Conservation (phyloP, 371 early-diverging fungal species). For the Mucor irregularis region DNA sequence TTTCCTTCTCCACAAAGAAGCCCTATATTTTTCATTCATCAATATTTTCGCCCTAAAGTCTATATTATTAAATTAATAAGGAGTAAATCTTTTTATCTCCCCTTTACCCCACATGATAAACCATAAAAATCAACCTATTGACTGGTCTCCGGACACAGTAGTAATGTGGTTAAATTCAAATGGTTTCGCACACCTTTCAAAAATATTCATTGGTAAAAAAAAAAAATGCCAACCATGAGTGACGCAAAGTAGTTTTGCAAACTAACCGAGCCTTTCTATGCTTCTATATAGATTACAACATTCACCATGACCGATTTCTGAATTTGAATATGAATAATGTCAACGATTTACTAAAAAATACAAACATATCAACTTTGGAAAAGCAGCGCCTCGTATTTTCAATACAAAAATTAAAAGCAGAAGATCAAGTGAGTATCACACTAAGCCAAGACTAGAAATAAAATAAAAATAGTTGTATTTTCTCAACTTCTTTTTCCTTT, state of each 20-base stretch:
- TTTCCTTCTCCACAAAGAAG: no score
- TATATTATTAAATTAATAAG: no score
- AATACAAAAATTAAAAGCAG: slow-evolving; percentile 19
- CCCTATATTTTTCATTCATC: no score
- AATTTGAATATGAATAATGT: slow-evolving; percentile 15
- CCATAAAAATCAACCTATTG: no score
- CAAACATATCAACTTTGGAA: slow-evolving; percentile 1
- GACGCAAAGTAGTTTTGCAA: not conserved
- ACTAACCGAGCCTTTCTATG: not conserved
- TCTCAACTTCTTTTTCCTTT: not conserved
- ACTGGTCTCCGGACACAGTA: no score
- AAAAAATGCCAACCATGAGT: no score
- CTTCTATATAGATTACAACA: slow-evolving; percentile 9
- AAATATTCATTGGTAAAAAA: no score
- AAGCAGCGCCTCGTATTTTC: slow-evolving; percentile 14
- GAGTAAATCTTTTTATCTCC: no score
- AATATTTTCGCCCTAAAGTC: no score
- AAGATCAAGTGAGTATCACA: slow-evolving; percentile 10
- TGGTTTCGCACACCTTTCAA: no score
- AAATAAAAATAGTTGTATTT: not conserved
- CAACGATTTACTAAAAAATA: slow-evolving; percentile 7
- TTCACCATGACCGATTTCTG: slow-evolving; percentile 19
- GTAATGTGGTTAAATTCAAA: no score
- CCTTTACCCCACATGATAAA: no score
- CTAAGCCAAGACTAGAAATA: not conserved